Conservation (phyloP, 805 yeast genomes). For the Naumovozyma castellii region DNA sequence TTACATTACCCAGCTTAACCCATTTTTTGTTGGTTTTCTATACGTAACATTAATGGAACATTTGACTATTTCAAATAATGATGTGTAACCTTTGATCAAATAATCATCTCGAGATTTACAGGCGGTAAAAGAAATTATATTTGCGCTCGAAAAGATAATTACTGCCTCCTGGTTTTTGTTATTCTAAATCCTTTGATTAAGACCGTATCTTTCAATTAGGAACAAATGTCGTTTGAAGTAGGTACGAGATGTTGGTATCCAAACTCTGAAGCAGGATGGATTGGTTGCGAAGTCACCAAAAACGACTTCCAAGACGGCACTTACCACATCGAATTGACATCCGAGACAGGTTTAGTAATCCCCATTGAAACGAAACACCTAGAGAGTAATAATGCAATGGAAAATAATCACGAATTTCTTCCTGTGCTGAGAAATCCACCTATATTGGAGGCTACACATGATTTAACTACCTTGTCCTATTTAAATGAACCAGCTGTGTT, state of each 20-base stretch:
- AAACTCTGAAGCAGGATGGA: slow-evolving; percentile 60
- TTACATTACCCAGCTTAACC: too few relatives aligned
- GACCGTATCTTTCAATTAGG: neutral
- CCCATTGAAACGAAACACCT: slow-evolving; percentile 37
- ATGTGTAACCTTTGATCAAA: too few relatives aligned
- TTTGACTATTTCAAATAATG: too few relatives aligned
- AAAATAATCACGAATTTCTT: slow-evolving; percentile 41
- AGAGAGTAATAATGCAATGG: neutral
- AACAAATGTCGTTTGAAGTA: slow-evolving; percentile 35
- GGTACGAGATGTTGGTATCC: slow-evolving; percentile 76
- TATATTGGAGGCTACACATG: slow-evolving; percentile 85
- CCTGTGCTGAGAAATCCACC: slow-evolving; percentile 89
- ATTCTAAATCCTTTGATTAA: too few relatives aligned
- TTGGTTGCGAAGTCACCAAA: slow-evolving; percentile 53
- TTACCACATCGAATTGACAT: slow-evolving; percentile 40
- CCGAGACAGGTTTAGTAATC: slow-evolving; percentile 42
- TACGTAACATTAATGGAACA: too few relatives aligned
- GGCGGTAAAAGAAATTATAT: too few relatives aligned
- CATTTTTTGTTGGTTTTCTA: too few relatives aligned
- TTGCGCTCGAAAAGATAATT: too few relatives aligned
- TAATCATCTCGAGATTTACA: too few relatives aligned
- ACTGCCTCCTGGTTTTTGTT: too few relatives aligned
- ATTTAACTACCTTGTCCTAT: slow-evolving; percentile 82
- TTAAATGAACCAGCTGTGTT: slow-evolving; percentile 93
- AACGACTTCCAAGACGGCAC: slow-evolving; percentile 33